These are phyloP conservation scores for Solanum habrochaites DNA, from an alignment of 257 asterid genomes.

Conservation along the genomic window DNA sequence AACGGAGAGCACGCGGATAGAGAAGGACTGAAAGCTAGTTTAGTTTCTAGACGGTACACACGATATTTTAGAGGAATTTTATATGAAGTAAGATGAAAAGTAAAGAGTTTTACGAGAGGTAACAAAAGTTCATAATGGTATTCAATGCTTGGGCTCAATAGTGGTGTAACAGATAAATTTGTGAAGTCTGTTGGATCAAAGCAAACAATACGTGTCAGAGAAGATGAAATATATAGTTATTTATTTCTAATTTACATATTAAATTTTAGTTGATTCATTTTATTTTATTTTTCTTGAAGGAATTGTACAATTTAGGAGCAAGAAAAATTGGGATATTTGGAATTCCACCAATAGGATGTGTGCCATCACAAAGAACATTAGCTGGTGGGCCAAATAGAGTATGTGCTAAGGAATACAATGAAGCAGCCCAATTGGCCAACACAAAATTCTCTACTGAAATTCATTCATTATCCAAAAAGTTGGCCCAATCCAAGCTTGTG, in stretches of 20 bases:
- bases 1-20: neutral
- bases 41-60: neutral
- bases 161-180: neutral
- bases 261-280: neutral
- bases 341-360: conserved; percentile 36
- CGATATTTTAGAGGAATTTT: no score
- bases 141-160: neutral
- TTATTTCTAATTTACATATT: neutral
- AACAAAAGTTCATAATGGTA: neutral
- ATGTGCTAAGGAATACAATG: conserved; percentile 19
- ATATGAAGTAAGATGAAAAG: neutral
- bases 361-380: conserved; percentile 41
- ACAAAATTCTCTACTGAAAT: conserved; percentile 14
- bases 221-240: neutral
- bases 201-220: neutral
- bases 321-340: conserved; percentile 29
- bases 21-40: neutral
- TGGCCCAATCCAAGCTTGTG: conserved; percentile 8
- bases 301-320: conserved; percentile 26
- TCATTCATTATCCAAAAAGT: conserved; percentile 3
- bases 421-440: conserved; percentile 31
- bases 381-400: conserved; percentile 21
- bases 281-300: neutral
- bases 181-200: neutral
- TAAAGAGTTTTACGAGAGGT: neutral